phyloP scores from a whole-genome alignment of 2,329 filamentous ascomycete genomes.

The Bipolaris oryzae region DNA sequence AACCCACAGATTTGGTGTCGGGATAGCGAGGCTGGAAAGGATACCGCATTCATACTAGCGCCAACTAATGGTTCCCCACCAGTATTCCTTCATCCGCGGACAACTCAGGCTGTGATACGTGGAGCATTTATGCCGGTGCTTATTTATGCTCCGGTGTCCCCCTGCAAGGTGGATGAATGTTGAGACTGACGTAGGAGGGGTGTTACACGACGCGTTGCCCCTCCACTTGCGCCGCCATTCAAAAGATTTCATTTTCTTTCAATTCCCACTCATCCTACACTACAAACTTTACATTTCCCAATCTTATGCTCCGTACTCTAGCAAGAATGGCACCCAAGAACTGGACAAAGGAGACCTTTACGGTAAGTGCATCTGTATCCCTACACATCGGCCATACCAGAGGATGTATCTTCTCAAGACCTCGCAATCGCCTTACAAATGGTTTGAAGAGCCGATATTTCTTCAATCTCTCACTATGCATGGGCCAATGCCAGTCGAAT shows the following conservation, averaged over 20 bases:
- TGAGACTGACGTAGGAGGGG: conserved; percentile 18
- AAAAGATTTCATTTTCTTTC: conserved; percentile 11
- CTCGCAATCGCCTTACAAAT: too few species aligned
- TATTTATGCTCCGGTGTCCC: conserved; percentile 8
- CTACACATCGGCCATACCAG: background rate
- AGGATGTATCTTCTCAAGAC: background rate
- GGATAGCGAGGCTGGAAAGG: conserved; percentile 13
- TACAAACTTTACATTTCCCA: conserved; percentile 7
- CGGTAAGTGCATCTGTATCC: conserved; percentile 13
- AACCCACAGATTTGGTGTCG: conserved; percentile 2
- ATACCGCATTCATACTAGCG: conserved; percentile 17
- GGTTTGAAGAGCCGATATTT: background rate
- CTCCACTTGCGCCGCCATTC: conserved; percentile 7
- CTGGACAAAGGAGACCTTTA: conserved; percentile 47
- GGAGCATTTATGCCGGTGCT: conserved; percentile 15
- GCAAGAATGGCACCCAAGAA: conserved; percentile 41
- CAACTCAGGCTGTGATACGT: conserved; percentile 14
- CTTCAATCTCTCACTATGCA: background rate
- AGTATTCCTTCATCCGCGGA: conserved; percentile 11
- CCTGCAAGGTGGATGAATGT: conserved; percentile 7
- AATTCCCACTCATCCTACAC: conserved; percentile 8
- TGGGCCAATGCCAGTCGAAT: background rate
- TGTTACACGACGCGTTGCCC: conserved; percentile 13
- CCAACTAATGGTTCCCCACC: conserved; percentile 6
- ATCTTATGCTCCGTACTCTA: conserved; percentile 34